Evolutionary conservation across 1,139 yeast genomes (phyloP).

Genomic region (Taiozyma sp.): DNA sequence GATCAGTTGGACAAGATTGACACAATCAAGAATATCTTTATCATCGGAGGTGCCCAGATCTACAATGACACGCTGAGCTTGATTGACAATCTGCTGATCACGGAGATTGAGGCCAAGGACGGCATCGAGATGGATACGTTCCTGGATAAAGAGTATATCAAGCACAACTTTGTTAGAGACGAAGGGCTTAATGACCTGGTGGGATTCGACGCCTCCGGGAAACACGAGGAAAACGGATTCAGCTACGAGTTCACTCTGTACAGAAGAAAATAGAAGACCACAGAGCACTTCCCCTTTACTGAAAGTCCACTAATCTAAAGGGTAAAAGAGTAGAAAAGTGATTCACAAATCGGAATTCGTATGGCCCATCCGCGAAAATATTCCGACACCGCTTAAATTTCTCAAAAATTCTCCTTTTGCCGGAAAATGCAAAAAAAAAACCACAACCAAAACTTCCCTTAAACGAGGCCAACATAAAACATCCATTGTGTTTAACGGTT

Average conservation of each 20-base stretch:
- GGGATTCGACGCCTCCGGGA: slow-evolving; percentile 7
- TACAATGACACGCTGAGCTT: slow-evolving; percentile 52
- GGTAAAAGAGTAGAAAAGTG: too few species aligned
- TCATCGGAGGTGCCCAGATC: slow-evolving; percentile 93
- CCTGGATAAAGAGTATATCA: slow-evolving; percentile 23
- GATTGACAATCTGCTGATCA: slow-evolving; percentile 62
- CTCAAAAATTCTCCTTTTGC: neutral
- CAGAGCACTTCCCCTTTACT: too few species aligned
- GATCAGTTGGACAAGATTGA: slow-evolving; percentile 19
- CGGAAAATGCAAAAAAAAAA: neutral
- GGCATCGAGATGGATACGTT: slow-evolving; percentile 64
- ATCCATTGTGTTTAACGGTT: too few species aligned
- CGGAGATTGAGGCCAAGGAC: slow-evolving; percentile 48
- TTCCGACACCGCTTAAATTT: neutral
- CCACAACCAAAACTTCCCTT: neutral
- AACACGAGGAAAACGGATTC: slow-evolving; percentile 14
- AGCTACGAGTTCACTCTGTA: slow-evolving; percentile 18
- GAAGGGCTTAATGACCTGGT: slow-evolving; percentile 9
- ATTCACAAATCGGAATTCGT: neutral
- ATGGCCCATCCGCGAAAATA: neutral
- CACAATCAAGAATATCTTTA: slow-evolving; percentile 50
- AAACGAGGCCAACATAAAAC: neutral
- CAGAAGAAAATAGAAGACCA: slow-evolving; percentile 3
- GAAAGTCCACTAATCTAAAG: too few species aligned
- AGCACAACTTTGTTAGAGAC: slow-evolving; percentile 13